A percentile compares a stretch with the other conserved stretches of the same genome.
Evolutionary conservation across 2,329 filamentous ascomycete species (phyloP).

Genomic region (Colletotrichum echinochloae): DNA sequence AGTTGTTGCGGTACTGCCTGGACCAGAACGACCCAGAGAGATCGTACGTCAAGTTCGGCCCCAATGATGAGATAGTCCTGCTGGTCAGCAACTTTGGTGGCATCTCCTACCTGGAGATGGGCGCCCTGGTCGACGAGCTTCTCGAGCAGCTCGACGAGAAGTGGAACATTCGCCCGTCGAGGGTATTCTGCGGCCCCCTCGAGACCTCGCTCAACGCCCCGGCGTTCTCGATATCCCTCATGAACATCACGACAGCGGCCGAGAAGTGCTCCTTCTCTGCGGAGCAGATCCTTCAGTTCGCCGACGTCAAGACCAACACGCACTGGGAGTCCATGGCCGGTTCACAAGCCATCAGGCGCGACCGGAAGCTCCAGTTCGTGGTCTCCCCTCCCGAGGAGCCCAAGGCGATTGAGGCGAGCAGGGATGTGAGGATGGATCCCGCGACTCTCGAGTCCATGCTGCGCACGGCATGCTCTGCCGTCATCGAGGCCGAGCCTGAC

Average conservation of each 20-base stretch:
- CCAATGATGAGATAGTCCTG: constrained; percentile 62
- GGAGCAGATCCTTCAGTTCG: constrained; percentile 69
- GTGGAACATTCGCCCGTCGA: constrained; percentile 63
- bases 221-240: constrained; percentile 75
- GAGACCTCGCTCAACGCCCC: constrained; percentile 80
- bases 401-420: constrained; percentile 52
- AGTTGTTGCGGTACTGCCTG: constrained; percentile 70
- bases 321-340: constrained; percentile 66
- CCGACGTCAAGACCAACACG: constrained; percentile 73
- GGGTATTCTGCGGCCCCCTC: constrained; percentile 72
- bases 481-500: constrained; percentile 70
- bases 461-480: constrained; percentile 62
- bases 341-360: constrained; percentile 52
- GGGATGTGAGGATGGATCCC: constrained; percentile 64
- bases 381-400: constrained; percentile 50
- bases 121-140: constrained; percentile 65
- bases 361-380: constrained; percentile 59
- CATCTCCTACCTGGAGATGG: constrained; percentile 68
- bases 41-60: constrained; percentile 61
- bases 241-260: constrained; percentile 67
- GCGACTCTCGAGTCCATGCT: constrained; percentile 66
- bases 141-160: constrained; percentile 60
- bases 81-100: constrained; percentile 71
- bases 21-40: constrained; percentile 66
- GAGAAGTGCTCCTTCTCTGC: constrained; percentile 58